Base-by-base conservation (phyloP, 768 basidiomycete genomes). In the Tulasnella sp. region DNA sequence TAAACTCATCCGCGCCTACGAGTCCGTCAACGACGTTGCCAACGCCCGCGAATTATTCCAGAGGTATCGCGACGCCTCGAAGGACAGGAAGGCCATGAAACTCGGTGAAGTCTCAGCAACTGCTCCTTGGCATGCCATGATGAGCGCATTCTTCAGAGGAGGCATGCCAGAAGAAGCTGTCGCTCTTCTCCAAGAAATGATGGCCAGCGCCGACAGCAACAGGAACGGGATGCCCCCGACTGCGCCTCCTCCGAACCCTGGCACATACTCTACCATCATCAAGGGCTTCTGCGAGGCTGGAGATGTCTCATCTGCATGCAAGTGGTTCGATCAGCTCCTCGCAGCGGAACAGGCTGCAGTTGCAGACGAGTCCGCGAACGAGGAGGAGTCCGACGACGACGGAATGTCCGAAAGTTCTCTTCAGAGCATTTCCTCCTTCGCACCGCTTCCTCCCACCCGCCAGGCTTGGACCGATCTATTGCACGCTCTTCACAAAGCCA, bases 121-220 rank as follows among this genome's bases (percentile, higher is more conserved):
- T 31, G 72, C 27, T 21, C 73, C 72, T 5, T 95, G 90, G 90
- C 93, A 94, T 81, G 87, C 89, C 82, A 94, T 95, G 92, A 90
- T 96, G 46, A 88, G 90, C 73, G 88, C 91, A 0, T 92, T 93
- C 84, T 92, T 96, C 87, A 88, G 86, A 52, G 88, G 87, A 52
- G 91, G 91, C 1, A 85, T 90, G 75, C 88, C 92, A 0, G 90
- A 89, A 31, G 89, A 88, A 71, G 95, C 91, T 12, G 82, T 95
- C 14, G 89, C 84, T 34, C 84, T 96, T 2, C 85, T 96, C 58
- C 91, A 93, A 78, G 85, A 88, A 81, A 95, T 96, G 93, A 86
- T 95, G 84, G 87, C 89, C 78, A 86, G 88, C 0, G 78, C 85
- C 10, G 81, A 52, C 73, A 52, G 74, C 8, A 83, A 84, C 24